Evolutionary conservation across 805 yeast genomes (phyloP), one percentile per base, ranked within the genome.

Genomic region (Saccharomycopsis amapae): DNA sequence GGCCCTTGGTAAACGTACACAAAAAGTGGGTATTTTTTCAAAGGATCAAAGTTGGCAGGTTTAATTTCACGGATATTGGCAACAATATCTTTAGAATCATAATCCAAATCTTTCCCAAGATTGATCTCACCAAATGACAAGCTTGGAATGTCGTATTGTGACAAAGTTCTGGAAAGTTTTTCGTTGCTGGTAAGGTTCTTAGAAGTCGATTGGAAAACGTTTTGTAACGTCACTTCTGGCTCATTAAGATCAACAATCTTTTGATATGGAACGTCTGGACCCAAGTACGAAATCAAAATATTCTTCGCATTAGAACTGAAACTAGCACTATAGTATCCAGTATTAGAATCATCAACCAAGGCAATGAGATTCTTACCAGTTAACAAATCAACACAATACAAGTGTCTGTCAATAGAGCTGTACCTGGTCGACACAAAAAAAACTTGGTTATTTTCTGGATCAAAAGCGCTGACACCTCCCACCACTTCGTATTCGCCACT

Each of bases 1-100:
- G 98, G 98, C 0, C 98, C 98, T 19, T 96, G 97, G 59, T 93
- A 93, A 3, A 88, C 88, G 59, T 73, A 88, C 60, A 93, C 90
- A 48, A 93, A 69, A 0, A 93, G 79, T 0, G 97, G 97, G 60
- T 80, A 71, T 56, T 71, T 67, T 17, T 53, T 57, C 30, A 55
- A 53, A 6, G 64, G 56, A 56, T 85, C 73, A 59, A 93, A 93
- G 53, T 72, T 66, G 36, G 80, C 72, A 1, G 97, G 97, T 37
- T 80, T 66, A 4, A 86, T 81, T 61, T 89, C 96, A 48, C 78
- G 71, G 24, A 77, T 75, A 62, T 89, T 85, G 13, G 76, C 84
- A 3, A 61, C 53, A 24, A 75, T 63, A 1, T 65, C 72, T 4
- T 69, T 66, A 1, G 71, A 67, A 15, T 24, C 23, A 31, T 31